Conservation (phyloP, 768 basidiomycete genomes). For the Brasilioporus rufonigricans region DNA sequence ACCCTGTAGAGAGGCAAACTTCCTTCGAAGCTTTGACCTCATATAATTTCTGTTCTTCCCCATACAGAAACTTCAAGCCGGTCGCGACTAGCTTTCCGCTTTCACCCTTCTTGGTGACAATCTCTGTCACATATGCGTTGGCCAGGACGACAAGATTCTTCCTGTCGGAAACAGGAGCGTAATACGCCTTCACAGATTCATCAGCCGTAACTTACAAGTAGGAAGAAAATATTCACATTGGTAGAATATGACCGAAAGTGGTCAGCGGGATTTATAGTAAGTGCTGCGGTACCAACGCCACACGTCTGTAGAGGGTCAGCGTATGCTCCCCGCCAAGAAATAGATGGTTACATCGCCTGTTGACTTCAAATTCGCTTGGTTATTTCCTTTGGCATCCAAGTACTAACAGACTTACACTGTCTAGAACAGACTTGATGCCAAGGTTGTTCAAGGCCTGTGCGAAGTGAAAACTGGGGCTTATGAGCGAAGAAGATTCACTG, state of each 20-base stretch:
- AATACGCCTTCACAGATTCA: neutral
- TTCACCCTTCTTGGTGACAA: neutral
- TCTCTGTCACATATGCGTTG: neutral
- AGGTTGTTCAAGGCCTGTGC: neutral
- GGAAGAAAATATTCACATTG: neutral
- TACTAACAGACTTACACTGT: neutral
- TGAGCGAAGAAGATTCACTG: neutral
- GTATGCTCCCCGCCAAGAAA: neutral
- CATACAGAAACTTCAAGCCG: neutral
- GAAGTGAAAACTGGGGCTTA: neutral
- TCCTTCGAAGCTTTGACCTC: neutral
- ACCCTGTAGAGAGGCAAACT: conserved; percentile 1
- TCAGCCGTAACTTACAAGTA: neutral
- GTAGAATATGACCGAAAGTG: conserved; percentile 1
- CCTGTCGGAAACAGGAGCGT: neutral
- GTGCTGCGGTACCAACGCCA: neutral
- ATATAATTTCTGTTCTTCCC: neutral
- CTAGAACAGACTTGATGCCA: neutral
- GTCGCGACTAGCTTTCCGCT: neutral
- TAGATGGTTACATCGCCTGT: neutral
- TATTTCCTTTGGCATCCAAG: neutral
- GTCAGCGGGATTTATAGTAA: neutral
- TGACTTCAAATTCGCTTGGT: neutral
- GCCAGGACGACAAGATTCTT: neutral
- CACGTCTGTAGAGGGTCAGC: neutral